Base-by-base conservation (phyloP, 2,329 filamentous ascomycete species). In the Epichloe glyceriae region DNA sequence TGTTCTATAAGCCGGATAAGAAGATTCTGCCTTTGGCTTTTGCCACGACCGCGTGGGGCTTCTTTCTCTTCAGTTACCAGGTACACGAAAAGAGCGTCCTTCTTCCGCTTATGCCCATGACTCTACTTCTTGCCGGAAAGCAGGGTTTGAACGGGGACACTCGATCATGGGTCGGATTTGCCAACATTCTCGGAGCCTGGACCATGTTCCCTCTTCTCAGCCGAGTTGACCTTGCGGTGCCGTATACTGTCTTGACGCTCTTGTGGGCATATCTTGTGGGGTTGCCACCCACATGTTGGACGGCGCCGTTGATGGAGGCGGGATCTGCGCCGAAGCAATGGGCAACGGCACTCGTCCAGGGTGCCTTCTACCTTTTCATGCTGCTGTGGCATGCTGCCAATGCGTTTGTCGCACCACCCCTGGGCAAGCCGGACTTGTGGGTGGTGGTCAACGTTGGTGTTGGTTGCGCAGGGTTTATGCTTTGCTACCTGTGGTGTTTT, bases 41-140 rank as follows among this genome's bases (percentile, higher is more conserved):
- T 52, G 85, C 90, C 1, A 78, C 86, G 2, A 89, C 87, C 0
- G 86, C 90, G 2, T 98, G 93, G 93, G 91, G 86, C 0, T 98
- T 98, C 73, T 98, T 97, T 66, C 74, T 98, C 15, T 97, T 94
- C 70, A 94, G 88, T 60, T 98, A 95, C 65, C 93, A 98, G 64
- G 94, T 98, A 0, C 93, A 98, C 61, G 93, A 98, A 70, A 98
- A 98, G 76, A 96, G 90, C 57, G 88, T 95, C 0, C 74, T 98
- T 5, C 78, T 98, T 2, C 94, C 93, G 1, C 73, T 98, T 45
- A 79, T 97, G 64, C 93, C 93, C 0, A 95, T 94, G 86, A 97
- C 90, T 0, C 69, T 96, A 6, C 74, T 97, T 5, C 74, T 98
- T 39, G 86, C 86, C 15, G 83, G 86, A 15, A 80, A 83, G 55